These are phyloP conservation scores for Daldinia caldariorum DNA, from an alignment of 495 filamentous ascomycete genomes.

Conservation along the genomic window DNA sequence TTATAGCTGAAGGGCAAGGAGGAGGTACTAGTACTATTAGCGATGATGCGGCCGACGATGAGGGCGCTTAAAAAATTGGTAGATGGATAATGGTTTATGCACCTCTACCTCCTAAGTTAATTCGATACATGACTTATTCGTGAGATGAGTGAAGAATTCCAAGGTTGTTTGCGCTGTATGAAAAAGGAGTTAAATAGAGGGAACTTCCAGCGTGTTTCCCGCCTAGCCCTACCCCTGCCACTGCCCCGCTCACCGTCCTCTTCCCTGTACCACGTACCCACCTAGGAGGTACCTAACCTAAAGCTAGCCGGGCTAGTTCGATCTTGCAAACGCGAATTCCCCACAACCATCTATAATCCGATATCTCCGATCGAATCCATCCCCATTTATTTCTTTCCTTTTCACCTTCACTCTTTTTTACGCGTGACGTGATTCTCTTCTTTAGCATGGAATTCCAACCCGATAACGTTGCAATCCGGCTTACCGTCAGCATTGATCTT, in stretches of 20 bases:
- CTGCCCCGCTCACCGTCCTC: no score
- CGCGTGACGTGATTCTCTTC: no score
- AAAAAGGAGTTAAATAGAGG: no score
- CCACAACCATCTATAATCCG: not conserved
- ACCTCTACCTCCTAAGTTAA: no score
- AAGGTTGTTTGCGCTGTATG: no score
- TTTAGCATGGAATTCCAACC: not conserved
- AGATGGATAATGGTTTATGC: not conserved
- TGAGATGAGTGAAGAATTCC: no score
- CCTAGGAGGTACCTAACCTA: no score
- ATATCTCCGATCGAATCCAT: not conserved
- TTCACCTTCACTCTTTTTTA: not conserved
- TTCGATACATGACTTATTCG: not conserved
- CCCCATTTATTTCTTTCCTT: not conserved
- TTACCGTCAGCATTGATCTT: not conserved
- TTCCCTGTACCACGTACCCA: not conserved
- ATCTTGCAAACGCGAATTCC: not conserved
- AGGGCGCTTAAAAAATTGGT: not conserved
- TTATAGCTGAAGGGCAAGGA: constrained; percentile 61
- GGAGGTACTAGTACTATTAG: constrained; percentile 62
- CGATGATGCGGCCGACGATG: constrained; percentile 47
- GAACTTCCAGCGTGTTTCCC: no score
- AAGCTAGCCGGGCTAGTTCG: no score
- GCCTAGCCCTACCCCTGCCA: no score
- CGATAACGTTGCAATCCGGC: not conserved